phyloP scores from a whole-genome alignment of 2,329 filamentous ascomycete species.

The Xylariaceae sp. region DNA sequence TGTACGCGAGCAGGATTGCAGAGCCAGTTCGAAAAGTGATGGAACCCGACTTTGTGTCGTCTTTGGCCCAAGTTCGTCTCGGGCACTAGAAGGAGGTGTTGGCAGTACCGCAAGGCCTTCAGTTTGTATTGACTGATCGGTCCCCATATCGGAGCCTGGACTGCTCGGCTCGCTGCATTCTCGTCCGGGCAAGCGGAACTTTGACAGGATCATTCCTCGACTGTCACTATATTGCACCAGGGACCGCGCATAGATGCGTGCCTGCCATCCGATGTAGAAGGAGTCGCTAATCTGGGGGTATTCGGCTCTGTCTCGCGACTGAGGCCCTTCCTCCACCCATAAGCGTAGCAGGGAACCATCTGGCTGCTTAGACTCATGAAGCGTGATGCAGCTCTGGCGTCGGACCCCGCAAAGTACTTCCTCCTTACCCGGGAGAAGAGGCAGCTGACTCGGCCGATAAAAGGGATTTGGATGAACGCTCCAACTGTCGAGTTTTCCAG shows the following conservation, averaged over 20 bases:
- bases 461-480: slow-evolving; percentile 58
- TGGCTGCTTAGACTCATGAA: neutral
- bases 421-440: too few relatives aligned
- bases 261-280: slow-evolving; percentile 13
- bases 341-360: neutral
- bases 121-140: slow-evolving; percentile 12
- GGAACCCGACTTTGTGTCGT: slow-evolving; percentile 30
- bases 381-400: neutral
- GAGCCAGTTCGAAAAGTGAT: slow-evolving; percentile 43
- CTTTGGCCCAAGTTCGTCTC: neutral
- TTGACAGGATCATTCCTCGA: slow-evolving; percentile 19
- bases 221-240: slow-evolving; percentile 25
- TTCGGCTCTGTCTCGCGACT: neutral
- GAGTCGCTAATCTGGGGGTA: neutral
- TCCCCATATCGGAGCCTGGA: slow-evolving; percentile 1
- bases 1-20: slow-evolving; percentile 38
- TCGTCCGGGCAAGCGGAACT: slow-evolving; percentile 17
- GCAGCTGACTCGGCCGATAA: slow-evolving; percentile 23
- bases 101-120: slow-evolving; percentile 15
- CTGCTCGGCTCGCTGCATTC: slow-evolving; percentile 1
- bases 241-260: slow-evolving; percentile 16
- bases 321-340: slow-evolving; percentile 1
- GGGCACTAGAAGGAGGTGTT: slow-evolving; percentile 6
- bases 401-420: too few relatives aligned
- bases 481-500: slow-evolving; percentile 42